These are phyloP conservation scores for Piper betle DNA, from an alignment of 164 flowering plant genomes.

Conservation along the genomic window DNA sequence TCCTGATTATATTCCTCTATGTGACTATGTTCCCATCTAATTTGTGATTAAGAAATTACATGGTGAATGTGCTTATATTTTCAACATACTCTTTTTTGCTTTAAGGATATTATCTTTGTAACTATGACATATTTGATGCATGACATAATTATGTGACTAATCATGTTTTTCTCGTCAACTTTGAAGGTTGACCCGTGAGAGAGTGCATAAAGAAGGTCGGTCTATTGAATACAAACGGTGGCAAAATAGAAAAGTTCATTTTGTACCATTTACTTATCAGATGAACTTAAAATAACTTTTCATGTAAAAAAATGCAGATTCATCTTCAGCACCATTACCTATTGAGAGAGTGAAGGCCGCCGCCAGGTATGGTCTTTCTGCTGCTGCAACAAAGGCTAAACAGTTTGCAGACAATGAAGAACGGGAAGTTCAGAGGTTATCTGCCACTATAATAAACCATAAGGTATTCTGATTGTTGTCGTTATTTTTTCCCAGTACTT, in stretches of 20 bases:
- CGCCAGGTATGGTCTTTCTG: slow-evolving; percentile 79
- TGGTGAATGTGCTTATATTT: background rate
- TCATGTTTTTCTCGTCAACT: slow-evolving; percentile 2
- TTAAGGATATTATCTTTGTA: background rate
- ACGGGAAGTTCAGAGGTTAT: slow-evolving; percentile 91
- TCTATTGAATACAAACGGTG: background rate
- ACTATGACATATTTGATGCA: background rate
- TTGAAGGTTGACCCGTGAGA: slow-evolving; percentile 39
- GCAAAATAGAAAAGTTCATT: background rate
- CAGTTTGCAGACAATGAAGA: slow-evolving; percentile 96
- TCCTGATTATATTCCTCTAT: background rate
- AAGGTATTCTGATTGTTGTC: slow-evolving; percentile 39
- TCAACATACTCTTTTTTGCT: no score
- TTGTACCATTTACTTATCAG: background rate
- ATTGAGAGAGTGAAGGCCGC: slow-evolving; percentile 60
- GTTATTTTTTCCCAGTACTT: background rate
- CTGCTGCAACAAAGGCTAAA: slow-evolving; percentile 88
- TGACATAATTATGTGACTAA: background rate
- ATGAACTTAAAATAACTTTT: no score
- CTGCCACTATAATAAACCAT: slow-evolving; percentile 85
- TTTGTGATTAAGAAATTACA: background rate
- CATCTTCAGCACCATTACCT: slow-evolving; percentile 24
- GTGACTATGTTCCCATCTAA: background rate
- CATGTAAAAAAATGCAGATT: background rate
- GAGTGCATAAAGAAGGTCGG: slow-evolving; percentile 27